Conservation (phyloP, 2,329 filamentous ascomycete genomes). For the Coleophoma cylindrospora region DNA sequence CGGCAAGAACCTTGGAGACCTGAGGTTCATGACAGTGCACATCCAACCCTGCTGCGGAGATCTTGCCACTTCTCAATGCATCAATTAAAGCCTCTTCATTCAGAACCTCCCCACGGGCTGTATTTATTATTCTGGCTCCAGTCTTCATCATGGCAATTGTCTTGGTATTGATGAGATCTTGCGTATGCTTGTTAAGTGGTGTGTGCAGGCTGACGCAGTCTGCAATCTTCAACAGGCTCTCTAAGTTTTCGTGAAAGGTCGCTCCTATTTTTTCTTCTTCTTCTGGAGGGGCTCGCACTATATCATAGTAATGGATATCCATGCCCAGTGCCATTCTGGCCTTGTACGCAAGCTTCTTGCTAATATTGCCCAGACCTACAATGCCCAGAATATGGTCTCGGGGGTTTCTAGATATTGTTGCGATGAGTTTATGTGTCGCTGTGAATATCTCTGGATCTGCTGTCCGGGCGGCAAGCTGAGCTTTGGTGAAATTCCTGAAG, state of each 20-base stretch:
- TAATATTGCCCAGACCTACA: constrained; percentile 62
- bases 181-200: constrained; percentile 63
- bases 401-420: constrained; percentile 56
- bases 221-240: constrained; percentile 38
- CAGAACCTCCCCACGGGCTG: constrained; percentile 72
- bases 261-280: constrained; percentile 36
- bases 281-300: constrained; percentile 33
- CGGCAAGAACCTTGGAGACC: constrained; percentile 43
- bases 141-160: constrained; percentile 72
- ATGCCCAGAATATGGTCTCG: constrained; percentile 54
- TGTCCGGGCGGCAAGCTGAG: constrained; percentile 40
- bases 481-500: constrained; percentile 41
- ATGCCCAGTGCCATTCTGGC: constrained; percentile 54
- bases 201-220: constrained; percentile 66
- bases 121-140: constrained; percentile 74
- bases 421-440: constrained; percentile 52
- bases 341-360: constrained; percentile 53
- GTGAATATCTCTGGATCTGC: constrained; percentile 33
- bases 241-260: constrained; percentile 42
- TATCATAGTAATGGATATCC: constrained; percentile 56
- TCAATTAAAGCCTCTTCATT: constrained; percentile 71
- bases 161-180: constrained; percentile 62
- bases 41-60: constrained; percentile 66
- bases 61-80: constrained; percentile 62
- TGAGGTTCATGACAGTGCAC: constrained; percentile 76